phyloP scores from a whole-genome alignment of 257 asterid genomes.

The Scutellaria galericulata region DNA sequence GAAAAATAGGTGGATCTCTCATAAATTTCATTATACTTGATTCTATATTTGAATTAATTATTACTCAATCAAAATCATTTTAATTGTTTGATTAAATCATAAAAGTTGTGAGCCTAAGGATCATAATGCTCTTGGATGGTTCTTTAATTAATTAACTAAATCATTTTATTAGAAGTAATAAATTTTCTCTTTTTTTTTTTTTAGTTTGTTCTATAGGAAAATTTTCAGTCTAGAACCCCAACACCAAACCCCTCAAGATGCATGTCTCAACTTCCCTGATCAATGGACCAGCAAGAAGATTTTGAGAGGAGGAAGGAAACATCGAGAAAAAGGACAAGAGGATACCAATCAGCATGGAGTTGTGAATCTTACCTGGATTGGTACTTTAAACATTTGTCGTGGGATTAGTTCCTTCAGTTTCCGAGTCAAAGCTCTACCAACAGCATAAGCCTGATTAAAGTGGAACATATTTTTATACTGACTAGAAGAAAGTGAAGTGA shows the following conservation, averaged over 20 bases:
- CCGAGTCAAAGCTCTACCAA: conserved; percentile 98
- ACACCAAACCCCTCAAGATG: background rate
- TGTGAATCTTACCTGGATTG: conserved; percentile 77
- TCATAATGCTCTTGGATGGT: too few species aligned
- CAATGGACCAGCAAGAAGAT: background rate
- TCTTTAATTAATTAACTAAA: too few species aligned
- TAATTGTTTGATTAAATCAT: too few species aligned
- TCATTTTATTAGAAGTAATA: too few species aligned
- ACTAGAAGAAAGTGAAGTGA: conserved; percentile 4
- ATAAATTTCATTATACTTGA: too few species aligned
- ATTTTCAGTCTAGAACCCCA: background rate
- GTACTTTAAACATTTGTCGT: conserved; percentile 97
- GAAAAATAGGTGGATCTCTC: too few species aligned
- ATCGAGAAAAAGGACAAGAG: background rate
- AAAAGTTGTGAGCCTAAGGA: too few species aligned
- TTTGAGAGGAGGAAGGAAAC: background rate
- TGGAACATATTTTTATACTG: conserved; percentile 18
- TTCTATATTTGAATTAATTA: too few species aligned
- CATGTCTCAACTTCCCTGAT: background rate
- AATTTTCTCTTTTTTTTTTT: too few species aligned
- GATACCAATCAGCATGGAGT: background rate
- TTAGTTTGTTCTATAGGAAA: background rate
- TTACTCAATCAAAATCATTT: too few species aligned
- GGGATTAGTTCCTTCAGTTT: conserved; percentile 97
- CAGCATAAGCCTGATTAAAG: conserved; percentile 77